Base-by-base conservation (phyloP, 495 filamentous ascomycete species). In the Penicillium manginii region DNA sequence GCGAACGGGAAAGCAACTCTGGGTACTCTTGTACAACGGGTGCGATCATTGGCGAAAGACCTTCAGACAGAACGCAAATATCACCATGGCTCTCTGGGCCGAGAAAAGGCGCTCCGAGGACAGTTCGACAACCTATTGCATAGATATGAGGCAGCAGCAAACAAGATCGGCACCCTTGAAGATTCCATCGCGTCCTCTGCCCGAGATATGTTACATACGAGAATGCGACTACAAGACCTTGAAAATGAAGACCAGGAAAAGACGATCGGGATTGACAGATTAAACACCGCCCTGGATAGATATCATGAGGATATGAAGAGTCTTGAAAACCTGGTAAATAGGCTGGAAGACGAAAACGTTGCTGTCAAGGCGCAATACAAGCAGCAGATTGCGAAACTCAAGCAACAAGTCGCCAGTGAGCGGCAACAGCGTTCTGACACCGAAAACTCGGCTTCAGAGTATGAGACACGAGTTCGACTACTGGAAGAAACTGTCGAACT, bases 271-370 rank as follows among this genome's bases (percentile, higher is more conserved):
- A 79, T 89, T 53, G 80, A 84, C 53, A 79, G 84, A 29, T 77
- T 92, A 22, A 83, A 82, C 59, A 64, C 73, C 23, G 87, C 89
- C 1, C 78, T 91, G 0, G 77, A 83, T 17, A 78, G 78, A 12
- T 92, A 92, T 63, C 77, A 81, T 9, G 70, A 78, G 8, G 91
- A 96, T 54, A 77, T 91, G 3, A 74, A 73, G 17, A 75, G 80
- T 47, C 78, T 92, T 0, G 87, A 92, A 67, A 58, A 65, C 2
- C 75, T 91, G 8, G 81, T 92, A 37, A 76, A 72, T 23, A 68
- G 68, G 1, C 70, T 91, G 53, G 89, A 92, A 61, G 61, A 67
- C 11, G 83, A 89, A 26, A 80, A 85, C 21, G 37, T 64, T 0
- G 64, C 58, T 1, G 58, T 61, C 52, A 76, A 67, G 39, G 63